Percentiles rank a stretch among this genome's conserved stretches.
These are phyloP conservation scores for Westerdykella ornata DNA, from an alignment of 2,329 filamentous ascomycete species.

Conservation along the genomic window DNA sequence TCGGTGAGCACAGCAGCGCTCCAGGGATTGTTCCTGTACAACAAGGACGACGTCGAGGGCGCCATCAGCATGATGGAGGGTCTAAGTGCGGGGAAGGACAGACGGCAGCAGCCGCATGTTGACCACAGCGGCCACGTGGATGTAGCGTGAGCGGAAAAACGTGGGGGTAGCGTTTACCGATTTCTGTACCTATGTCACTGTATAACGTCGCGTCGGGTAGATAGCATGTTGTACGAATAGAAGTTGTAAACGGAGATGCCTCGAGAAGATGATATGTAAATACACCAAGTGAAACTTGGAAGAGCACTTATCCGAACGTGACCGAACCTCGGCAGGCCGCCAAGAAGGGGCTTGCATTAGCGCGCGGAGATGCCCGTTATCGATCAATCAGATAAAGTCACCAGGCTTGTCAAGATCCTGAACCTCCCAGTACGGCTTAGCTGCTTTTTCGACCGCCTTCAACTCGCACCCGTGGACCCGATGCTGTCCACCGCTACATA, in stretches of 20 bases:
- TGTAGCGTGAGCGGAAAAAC: constrained; percentile 19
- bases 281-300: too few relatives aligned
- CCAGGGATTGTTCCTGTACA: constrained; percentile 90
- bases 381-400: constrained; percentile 1
- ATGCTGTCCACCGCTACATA: not conserved
- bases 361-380: not conserved
- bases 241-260: too few relatives aligned
- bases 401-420: not conserved
- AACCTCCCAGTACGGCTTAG: not conserved
- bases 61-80: constrained; percentile 74
- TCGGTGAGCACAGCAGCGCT: constrained; percentile 80
- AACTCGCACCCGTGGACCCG: not conserved
- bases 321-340: too few relatives aligned
- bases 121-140: constrained; percentile 19
- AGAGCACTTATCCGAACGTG: too few relatives aligned
- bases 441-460: not conserved
- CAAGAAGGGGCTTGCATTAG: not conserved
- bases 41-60: constrained; percentile 84
- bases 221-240: too few relatives aligned
- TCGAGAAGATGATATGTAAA: too few relatives aligned
- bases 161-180: not conserved
- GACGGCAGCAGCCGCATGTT: constrained; percentile 3
- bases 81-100: constrained; percentile 37
- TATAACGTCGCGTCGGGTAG: too few relatives aligned
- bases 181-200: too few relatives aligned